Percentiles rank a stretch among this genome's conserved stretches.
Evolutionary conservation across 257 asterid species (phyloP).

Genomic region (Capsicum chinense): DNA sequence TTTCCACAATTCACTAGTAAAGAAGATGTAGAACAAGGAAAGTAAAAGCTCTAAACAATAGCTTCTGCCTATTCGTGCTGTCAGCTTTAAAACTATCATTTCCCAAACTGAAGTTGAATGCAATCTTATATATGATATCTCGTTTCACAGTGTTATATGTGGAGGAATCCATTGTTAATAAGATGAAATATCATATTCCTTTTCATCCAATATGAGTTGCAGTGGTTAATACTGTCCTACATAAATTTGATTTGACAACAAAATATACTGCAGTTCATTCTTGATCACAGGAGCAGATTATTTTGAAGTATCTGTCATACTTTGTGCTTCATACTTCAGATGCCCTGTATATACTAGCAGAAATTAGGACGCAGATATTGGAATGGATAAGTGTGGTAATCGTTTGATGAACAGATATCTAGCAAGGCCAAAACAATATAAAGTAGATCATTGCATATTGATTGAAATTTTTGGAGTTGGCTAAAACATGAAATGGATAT

Average conservation of each 20-base stretch:
- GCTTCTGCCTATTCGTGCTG: neutral
- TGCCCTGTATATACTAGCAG: conserved; percentile 3
- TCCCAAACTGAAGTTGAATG: conserved; percentile 21
- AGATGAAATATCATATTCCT: conserved; percentile 16
- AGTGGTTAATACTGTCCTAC: conserved; percentile 2
- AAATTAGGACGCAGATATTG: neutral
- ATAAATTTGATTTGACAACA: conserved; percentile 18
- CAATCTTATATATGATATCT: conserved; percentile 4
- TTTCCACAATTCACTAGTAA: conserved; percentile 1
- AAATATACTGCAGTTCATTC: conserved; percentile 22
- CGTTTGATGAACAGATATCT: conserved; percentile 7
- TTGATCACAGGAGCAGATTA: neutral
- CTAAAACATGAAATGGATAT: neutral
- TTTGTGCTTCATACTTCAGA: neutral
- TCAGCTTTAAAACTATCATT: neutral
- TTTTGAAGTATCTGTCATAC: neutral
- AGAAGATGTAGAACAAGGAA: neutral
- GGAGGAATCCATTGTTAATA: conserved; percentile 17
- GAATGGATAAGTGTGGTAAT: conserved; percentile 1
- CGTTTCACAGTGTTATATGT: neutral
- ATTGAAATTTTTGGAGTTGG: conserved; percentile 19
- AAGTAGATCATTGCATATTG: conserved; percentile 12
- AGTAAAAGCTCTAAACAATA: conserved; percentile 9
- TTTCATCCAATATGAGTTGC: conserved; percentile 14
- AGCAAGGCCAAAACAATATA: conserved; percentile 1